A percentile compares a stretch with the other conserved stretches of the same genome.
Conservation (phyloP, 2,329 filamentous ascomycete genomes). For the Nakataea oryzae region DNA sequence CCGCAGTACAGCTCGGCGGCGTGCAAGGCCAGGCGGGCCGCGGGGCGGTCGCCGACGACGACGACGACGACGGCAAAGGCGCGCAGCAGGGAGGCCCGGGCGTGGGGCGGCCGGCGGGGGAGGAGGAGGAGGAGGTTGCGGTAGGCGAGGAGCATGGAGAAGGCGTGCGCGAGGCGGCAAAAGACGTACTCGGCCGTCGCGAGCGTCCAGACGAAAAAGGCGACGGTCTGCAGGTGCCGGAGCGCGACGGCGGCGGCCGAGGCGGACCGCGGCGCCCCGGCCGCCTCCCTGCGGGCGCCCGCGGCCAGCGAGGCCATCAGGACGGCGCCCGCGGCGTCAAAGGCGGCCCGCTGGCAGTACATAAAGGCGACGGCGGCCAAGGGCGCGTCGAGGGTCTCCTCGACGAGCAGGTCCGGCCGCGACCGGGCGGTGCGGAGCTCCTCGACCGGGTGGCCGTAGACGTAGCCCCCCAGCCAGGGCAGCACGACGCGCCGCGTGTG, state of each 20-base stretch:
- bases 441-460: slow-evolving; percentile 19
- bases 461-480: slow-evolving; percentile 18
- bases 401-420: slow-evolving; percentile 23
- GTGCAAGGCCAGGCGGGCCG: neutral
- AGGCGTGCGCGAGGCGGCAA: slow-evolving; percentile 14
- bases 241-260: slow-evolving; percentile 1
- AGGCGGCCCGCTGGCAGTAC: slow-evolving; percentile 10
- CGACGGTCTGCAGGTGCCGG: neutral
- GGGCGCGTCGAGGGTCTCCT: slow-evolving; percentile 12
- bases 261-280: neutral
- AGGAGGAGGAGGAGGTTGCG: slow-evolving; percentile 9
- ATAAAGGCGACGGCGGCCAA: slow-evolving; percentile 9
- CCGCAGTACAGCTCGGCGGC: neutral
- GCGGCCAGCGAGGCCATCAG: slow-evolving; percentile 3
- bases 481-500: slow-evolving; percentile 24
- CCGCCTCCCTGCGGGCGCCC: too few relatives aligned
- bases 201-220: slow-evolving; percentile 16
- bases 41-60: slow-evolving; percentile 6
- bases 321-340: slow-evolving; percentile 8
- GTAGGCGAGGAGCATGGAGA: slow-evolving; percentile 17
- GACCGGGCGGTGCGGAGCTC: slow-evolving; percentile 24
- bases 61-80: slow-evolving; percentile 3
- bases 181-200: slow-evolving; percentile 19
- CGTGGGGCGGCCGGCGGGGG: too few relatives aligned
- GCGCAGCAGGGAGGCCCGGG: neutral